Conservation (phyloP, 768 basidiomycete species). For the Lactarius sp. region DNA sequence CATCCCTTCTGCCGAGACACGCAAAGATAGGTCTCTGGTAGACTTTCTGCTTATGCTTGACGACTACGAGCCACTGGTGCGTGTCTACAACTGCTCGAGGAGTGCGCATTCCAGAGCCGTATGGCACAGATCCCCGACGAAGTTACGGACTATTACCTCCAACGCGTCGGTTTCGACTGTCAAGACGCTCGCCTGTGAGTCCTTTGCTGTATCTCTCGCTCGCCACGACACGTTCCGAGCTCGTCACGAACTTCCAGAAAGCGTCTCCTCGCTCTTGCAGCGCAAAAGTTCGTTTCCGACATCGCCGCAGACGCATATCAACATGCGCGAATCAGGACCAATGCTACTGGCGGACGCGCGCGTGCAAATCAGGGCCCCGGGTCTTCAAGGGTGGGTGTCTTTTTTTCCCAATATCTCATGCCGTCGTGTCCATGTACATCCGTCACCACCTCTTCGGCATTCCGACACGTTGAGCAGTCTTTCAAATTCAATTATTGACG, state of each 20-base stretch:
- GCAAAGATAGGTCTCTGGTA: conserved; percentile 85
- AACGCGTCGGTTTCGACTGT: conserved; percentile 93
- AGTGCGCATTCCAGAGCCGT: not conserved
- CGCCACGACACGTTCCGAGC: conserved; percentile 9
- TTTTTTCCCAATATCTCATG: not conserved
- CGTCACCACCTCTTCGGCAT: not conserved
- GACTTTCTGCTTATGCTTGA: conserved; percentile 96
- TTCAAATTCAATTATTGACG: not conserved
- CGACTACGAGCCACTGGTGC: conserved; percentile 90
- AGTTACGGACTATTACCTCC: conserved; percentile 95
- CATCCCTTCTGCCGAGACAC: conserved; percentile 71
- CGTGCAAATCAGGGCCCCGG: conserved; percentile 60
- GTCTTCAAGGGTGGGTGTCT: conserved; percentile 52
- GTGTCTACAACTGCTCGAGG: conserved; percentile 27
- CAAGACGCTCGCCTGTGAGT: conserved; percentile 87
- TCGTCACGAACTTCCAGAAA: conserved; percentile 49
- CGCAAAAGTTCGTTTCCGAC: conserved; percentile 97
- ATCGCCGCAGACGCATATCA: conserved; percentile 96
- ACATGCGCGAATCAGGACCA: conserved; percentile 93
- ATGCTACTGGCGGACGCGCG: conserved; percentile 69
- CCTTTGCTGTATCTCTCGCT: not conserved
- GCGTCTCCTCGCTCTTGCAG: conserved; percentile 88
- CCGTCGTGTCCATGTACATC: not conserved
- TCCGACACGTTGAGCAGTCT: not conserved
- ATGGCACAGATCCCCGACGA: conserved; percentile 83